Base-by-base conservation (phyloP, 805 yeast species). In the Suhomyces prunicola region DNA sequence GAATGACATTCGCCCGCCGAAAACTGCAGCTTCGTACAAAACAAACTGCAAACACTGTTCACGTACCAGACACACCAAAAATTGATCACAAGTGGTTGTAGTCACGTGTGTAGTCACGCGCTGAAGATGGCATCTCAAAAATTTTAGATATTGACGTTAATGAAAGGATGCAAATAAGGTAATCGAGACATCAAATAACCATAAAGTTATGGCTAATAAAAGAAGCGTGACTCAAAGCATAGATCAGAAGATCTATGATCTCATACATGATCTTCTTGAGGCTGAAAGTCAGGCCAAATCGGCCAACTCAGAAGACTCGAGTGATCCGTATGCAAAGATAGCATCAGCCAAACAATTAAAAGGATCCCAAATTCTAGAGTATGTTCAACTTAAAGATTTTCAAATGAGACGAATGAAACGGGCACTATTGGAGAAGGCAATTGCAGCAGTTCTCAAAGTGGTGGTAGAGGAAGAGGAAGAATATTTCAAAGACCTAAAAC, bases 351-450 rank as follows among this genome's bases (percentile, higher is more conserved):
- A 78, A 58, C 87, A 87, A 57, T 68, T 87, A 47, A 73, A 70
- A 8, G 63, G 72, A 2, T 57, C 71, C 6, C 88, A 86, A 51
- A 78, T 85, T 2, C 61, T 84, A n/a, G 72, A 77, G 8, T 84
- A 77, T 54, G 83, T 84, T 13, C 90, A 87, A 60, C 67, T 76
- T 31, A 83, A 84, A 47, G 96, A 90, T 56, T 71, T 83, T 39
- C 80, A 86, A 31, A 73, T 91, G 60, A 79, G 81, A 53, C 73
- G 97, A 54, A 83, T 85, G 60, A 92, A 91, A 66, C 83, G 82
- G 53, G 79, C 77, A 7, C 69, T 80, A 8, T 67, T 92, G 50
- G 86, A 84, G 56, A 83, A 84, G 57, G 77, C 88, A 3, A 79
- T 90, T 2, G 88, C 83, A 29, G 77, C 80, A 39, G 85, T 84